A percentile compares a stretch with the other conserved stretches of the same genome.
Evolutionary conservation across 768 basidiomycete species (phyloP).

Genomic region (Leucosporidium creatinivorum): DNA sequence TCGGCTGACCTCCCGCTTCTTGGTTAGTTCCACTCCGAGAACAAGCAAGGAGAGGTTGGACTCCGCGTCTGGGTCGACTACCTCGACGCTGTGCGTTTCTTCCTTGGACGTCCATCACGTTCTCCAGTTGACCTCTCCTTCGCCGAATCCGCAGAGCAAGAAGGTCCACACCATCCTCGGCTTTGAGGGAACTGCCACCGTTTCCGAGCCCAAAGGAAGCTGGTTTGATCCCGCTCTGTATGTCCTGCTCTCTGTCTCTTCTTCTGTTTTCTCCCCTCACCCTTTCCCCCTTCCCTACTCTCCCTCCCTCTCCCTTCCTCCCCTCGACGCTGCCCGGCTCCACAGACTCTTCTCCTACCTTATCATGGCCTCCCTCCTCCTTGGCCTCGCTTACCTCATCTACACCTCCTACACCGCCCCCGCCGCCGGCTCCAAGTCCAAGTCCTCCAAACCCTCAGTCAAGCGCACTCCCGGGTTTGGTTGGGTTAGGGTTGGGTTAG

Average conservation of each 20-base stretch:
- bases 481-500: too few species aligned
- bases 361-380: slow-evolving; percentile 37
- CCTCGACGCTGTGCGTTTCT: slow-evolving; percentile 10
- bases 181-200: slow-evolving; percentile 42
- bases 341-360: slow-evolving; percentile 42
- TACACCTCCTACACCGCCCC: slow-evolving; percentile 39
- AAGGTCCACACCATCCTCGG: slow-evolving; percentile 33
- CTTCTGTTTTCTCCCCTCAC: background rate
- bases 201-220: slow-evolving; percentile 41
- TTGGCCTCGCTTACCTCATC: slow-evolving; percentile 35
- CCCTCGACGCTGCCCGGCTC: background rate
- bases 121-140: background rate
- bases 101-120: background rate
- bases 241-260: slow-evolving; percentile 12
- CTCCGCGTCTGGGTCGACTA: slow-evolving; percentile 23
- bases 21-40: background rate
- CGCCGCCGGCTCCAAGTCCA: slow-evolving; percentile 17
- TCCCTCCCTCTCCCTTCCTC: background rate
- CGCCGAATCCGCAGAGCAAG: background rate
- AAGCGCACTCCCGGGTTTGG: too few species aligned
- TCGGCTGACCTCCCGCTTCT: too few species aligned
- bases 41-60: slow-evolving; percentile 27
- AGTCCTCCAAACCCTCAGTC: too few species aligned
- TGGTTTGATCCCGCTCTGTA: slow-evolving; percentile 43
- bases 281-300: background rate